Evolutionary conservation across 1,139 yeast species (phyloP), one percentile per base, ranked within the genome.

Genomic region (Protomyces inundatus): DNA sequence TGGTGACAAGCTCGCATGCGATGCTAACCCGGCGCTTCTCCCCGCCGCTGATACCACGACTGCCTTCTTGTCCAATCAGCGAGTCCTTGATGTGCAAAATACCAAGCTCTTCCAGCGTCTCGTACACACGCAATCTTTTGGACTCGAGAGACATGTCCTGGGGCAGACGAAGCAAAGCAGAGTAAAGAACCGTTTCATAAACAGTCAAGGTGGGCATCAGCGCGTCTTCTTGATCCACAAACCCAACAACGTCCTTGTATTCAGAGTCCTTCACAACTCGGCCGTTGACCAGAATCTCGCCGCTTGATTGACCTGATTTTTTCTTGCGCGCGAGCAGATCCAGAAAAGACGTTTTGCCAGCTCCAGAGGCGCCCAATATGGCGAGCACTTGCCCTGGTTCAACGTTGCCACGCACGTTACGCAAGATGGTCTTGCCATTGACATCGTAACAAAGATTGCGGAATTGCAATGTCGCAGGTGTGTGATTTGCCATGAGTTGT

Each of bases 361-460:
- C 98, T 61, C 98, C 98, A 0, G 97, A 90, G 2, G 97, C 97
- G 53, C 98, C 98, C 96, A 93, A 89, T 46, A 93, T 90, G 0
- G 98, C 98, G 73, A 91, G 74, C 68, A 96, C 87, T 73, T 91
- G 91, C 51, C 97, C 87, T 1, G 97, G 96, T 62, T 83, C 82
- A 1, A 87, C 96, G 16, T 83, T 70, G 6, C 98, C 98, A 70
- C 83, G 85, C 0, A 88, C 80, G 45, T 80, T 79, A 32, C 81
- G 80, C 68, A 93, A 79, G 5, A 93, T 85, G 6, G 73, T 56
- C 61, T 77, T 79, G 0, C 83, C 86, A 42, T 78, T 77, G 4
- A 89, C 86, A 0, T 78, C 73, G 73, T 93, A 93, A 3, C 82
- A 76, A 30, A 93, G 80, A 64, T 84, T 80, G 64, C 87, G 87